Conservation (phyloP, 257 asterid genomes). For the Oldenlandia corymbosa region DNA sequence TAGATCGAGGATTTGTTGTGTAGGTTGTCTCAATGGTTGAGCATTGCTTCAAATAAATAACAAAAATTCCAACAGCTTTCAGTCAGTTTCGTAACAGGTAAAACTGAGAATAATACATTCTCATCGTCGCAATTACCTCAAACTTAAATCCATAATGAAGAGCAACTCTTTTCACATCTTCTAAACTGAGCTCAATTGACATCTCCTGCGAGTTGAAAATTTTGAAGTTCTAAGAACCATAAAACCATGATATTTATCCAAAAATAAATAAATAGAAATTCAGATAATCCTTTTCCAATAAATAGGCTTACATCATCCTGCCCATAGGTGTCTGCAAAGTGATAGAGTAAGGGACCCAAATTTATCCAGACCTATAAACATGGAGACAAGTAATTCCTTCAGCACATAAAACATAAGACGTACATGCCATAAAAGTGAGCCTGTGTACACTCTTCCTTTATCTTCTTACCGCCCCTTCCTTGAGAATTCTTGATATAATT, state of each 20-base stretch:
- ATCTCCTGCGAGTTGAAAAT: constrained; percentile 53
- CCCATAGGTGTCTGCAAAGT: constrained; percentile 76
- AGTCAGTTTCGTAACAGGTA: neutral
- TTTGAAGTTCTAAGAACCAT: constrained; percentile 1
- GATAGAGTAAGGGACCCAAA: constrained; percentile 92
- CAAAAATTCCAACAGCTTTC: neutral
- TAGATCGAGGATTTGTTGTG: constrained; percentile 72
- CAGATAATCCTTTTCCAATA: constrained; percentile 7
- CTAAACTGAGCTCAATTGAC: constrained; percentile 95
- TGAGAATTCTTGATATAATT: constrained; percentile 74
- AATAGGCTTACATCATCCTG: constrained; percentile 70
- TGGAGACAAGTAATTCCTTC: constrained; percentile 18
- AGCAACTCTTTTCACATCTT: constrained; percentile 86
- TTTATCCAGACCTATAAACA: constrained; percentile 88
- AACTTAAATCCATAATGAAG: constrained; percentile 73
- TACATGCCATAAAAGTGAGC: too few relatives aligned
- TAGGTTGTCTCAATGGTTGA: constrained; percentile 73
- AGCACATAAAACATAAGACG: neutral
- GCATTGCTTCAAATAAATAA: constrained; percentile 51
- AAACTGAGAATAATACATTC: constrained; percentile 1
- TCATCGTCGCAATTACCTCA: constrained; percentile 43
- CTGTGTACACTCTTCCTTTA: neutral
- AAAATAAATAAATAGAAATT: neutral
- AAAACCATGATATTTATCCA: constrained; percentile 1
- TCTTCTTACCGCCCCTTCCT: constrained; percentile 84